phyloP scores from a whole-genome alignment of 2,329 filamentous ascomycete genomes.

The Phaeosphaeriaceae sp. region DNA sequence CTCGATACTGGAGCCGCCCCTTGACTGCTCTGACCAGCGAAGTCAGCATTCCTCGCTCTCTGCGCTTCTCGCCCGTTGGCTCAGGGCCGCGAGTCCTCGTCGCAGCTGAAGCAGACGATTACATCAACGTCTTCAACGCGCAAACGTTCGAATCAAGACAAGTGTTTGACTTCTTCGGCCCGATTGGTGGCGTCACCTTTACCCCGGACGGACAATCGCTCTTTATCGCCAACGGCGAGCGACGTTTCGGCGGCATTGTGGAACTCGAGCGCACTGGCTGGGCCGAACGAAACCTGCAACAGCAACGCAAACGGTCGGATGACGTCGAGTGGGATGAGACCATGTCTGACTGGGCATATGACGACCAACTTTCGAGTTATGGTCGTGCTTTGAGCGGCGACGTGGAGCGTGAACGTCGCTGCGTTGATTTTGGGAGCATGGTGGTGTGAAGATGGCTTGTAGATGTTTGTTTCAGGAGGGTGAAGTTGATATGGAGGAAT shows the following conservation, averaged over 20 bases:
- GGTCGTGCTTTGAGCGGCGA: slow-evolving; percentile 13
- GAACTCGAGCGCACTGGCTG: slow-evolving; percentile 61
- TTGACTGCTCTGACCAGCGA: slow-evolving; percentile 65
- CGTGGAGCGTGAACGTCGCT: slow-evolving; percentile 28
- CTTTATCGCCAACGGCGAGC: slow-evolving; percentile 72
- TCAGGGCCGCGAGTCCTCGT: slow-evolving; percentile 72
- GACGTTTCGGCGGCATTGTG: slow-evolving; percentile 70
- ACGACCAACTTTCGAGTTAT: slow-evolving; percentile 25
- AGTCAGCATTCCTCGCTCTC: slow-evolving; percentile 71
- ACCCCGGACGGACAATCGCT: slow-evolving; percentile 71
- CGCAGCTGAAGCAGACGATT: slow-evolving; percentile 78
- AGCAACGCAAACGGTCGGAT: slow-evolving; percentile 4
- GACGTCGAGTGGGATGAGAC: slow-evolving; percentile 13
- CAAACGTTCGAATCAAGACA: slow-evolving; percentile 70
- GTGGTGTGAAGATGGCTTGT: slow-evolving; percentile 38
- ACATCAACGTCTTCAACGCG: slow-evolving; percentile 73
- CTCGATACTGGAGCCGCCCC: slow-evolving; percentile 69
- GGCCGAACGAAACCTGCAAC: slow-evolving; percentile 23
- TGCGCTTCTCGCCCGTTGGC: slow-evolving; percentile 76
- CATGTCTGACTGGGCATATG: slow-evolving; percentile 32
- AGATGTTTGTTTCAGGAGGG: slow-evolving; percentile 27
- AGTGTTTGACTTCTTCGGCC: slow-evolving; percentile 76
- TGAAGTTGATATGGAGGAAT: slow-evolving; percentile 1
- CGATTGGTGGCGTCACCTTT: slow-evolving; percentile 73
- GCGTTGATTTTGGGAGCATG: slow-evolving; percentile 32